These are phyloP conservation scores for Macrolepiota albuminosa DNA, from an alignment of 768 basidiomycete genomes.

Conservation along the genomic window DNA sequence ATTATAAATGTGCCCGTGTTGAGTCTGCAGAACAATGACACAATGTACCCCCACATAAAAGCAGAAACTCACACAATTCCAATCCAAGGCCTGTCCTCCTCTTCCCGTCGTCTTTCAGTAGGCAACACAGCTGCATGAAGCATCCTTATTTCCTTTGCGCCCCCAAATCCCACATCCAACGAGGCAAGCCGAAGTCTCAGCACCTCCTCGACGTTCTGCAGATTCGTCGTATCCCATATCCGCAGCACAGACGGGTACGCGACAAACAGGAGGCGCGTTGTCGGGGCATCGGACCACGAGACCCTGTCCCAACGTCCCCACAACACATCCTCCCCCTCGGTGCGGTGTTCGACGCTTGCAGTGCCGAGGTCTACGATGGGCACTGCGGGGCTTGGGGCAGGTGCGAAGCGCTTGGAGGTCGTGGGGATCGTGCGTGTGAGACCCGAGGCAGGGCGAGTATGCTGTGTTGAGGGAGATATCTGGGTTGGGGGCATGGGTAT, in stretches of 20 bases:
- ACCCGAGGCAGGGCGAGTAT: background rate
- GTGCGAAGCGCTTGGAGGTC: conserved; percentile 4
- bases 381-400: conserved; percentile 6
- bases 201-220: no score
- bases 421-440: conserved; percentile 2
- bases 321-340: background rate
- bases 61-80: conserved; percentile 26
- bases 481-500: conserved; percentile 11
- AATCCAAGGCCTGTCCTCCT: conserved; percentile 26
- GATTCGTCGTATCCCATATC: conserved; percentile 43
- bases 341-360: background rate
- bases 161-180: conserved; percentile 10
- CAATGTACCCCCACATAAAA: background rate
- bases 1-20: conserved; percentile 2
- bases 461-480: background rate
- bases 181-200: no score
- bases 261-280: conserved; percentile 20
- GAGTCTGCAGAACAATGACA: conserved; percentile 18
- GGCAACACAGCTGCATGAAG: conserved; percentile 39
- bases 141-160: conserved; percentile 6
- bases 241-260: conserved; percentile 48
- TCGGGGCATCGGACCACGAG: background rate
- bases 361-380: conserved; percentile 12
- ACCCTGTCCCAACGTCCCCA: background rate
- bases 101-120: conserved; percentile 7